phyloP scores from a whole-genome alignment of 805 yeast genomes.

The Schwanniomyces occidentalis region DNA sequence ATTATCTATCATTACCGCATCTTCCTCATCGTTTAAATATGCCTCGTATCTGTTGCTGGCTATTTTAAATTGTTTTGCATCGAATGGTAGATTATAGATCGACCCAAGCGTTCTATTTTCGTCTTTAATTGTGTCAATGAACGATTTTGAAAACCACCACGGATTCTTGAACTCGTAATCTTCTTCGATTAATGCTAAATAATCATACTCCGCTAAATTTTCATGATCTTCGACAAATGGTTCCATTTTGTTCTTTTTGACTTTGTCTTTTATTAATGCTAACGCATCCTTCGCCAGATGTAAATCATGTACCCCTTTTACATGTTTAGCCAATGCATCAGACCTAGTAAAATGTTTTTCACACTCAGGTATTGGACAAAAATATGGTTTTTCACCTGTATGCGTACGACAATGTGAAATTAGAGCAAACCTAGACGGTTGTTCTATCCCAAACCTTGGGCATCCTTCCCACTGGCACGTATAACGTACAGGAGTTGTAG shows the following conservation, averaged over 20 bases:
- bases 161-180: slow-evolving; percentile 38
- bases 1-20: slow-evolving; percentile 11
- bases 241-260: slow-evolving; percentile 28
- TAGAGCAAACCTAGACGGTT: slow-evolving; percentile 57
- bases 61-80: slow-evolving; percentile 32
- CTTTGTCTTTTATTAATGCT: slow-evolving; percentile 26
- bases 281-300: slow-evolving; percentile 39
- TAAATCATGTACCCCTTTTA: slow-evolving; percentile 59
- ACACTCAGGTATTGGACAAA: slow-evolving; percentile 69
- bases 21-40: slow-evolving; percentile 13
- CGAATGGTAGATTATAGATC: slow-evolving; percentile 27
- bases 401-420: slow-evolving; percentile 65
- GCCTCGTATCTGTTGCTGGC: slow-evolving; percentile 34
- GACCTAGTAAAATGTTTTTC: slow-evolving; percentile 56
- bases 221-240: slow-evolving; percentile 22
- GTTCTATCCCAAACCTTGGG: slow-evolving; percentile 48
- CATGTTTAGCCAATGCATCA: slow-evolving; percentile 65
- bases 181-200: slow-evolving; percentile 26
- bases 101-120: slow-evolving; percentile 15
- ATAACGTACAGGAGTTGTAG: slow-evolving; percentile 34
- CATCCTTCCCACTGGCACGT: slow-evolving; percentile 67
- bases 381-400: slow-evolving; percentile 65
- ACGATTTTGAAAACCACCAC: slow-evolving; percentile 42
- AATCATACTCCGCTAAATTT: slow-evolving; percentile 29
- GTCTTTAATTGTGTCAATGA: slow-evolving; percentile 24